These are phyloP conservation scores for Tetrahymena thermophila DNA, from an alignment of 73 alveolate genomes.

Conservation along the genomic window DNA sequence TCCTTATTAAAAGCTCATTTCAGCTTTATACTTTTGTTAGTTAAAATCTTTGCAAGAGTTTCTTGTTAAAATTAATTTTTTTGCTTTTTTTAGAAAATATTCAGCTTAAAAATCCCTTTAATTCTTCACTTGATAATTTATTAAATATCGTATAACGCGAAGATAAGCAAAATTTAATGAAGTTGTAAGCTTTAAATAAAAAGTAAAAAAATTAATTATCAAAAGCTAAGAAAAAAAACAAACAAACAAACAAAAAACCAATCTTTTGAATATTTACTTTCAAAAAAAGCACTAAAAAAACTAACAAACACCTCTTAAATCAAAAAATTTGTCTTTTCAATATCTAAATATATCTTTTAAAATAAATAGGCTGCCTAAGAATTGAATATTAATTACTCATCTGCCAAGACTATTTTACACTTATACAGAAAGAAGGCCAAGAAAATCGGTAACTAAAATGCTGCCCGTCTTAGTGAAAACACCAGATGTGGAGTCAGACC, in stretches of 20 bases:
- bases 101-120: background rate
- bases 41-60: too few relatives aligned
- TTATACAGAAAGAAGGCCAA: background rate
- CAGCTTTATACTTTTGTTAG: too few relatives aligned
- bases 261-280: background rate
- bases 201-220: too few relatives aligned
- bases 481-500: background rate
- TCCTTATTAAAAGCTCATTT: background rate
- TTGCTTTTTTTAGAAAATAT: background rate
- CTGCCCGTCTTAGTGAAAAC: background rate
- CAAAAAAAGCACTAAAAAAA: background rate
- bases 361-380: background rate
- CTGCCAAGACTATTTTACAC: background rate
- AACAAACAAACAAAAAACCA: background rate
- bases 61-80: too few relatives aligned
- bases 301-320: background rate
- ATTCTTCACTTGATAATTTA: background rate
- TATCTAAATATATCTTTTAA: background rate
- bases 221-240: background rate
- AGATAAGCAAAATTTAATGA: background rate
- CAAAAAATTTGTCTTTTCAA: background rate
- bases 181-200: background rate
- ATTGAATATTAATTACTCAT: background rate
- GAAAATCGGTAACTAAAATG: background rate
- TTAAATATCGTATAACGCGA: background rate